Percentiles rank a stretch among this genome's conserved stretches.
Conservation (phyloP, 306 rosid genomes). For the Rosa multiflora region DNA sequence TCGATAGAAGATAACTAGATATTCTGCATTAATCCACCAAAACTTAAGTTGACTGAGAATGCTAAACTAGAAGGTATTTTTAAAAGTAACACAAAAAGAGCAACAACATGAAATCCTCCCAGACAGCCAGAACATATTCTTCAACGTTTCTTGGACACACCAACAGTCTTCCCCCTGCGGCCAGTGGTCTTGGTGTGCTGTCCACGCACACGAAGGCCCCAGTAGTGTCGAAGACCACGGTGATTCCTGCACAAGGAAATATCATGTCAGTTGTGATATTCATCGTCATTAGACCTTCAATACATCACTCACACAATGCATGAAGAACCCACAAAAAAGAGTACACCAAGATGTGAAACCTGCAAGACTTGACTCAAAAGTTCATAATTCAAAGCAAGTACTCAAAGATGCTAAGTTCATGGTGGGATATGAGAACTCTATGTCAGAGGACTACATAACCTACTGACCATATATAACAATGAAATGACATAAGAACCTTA, state of each 20-base stretch:
- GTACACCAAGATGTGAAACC: background rate
- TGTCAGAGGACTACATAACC: background rate
- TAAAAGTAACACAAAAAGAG: constrained; percentile 19
- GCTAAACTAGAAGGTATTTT: constrained; percentile 21
- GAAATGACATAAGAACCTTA: background rate
- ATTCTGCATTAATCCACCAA: constrained; percentile 25
- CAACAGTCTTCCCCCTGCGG: constrained; percentile 96
- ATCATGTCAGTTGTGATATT: background rate
- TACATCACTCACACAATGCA: background rate
- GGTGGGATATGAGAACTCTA: background rate
- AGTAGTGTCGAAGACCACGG: constrained; percentile 98
- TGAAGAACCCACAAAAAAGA: background rate
- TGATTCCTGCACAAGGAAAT: constrained; percentile 68
- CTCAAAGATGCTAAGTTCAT: too few species aligned
- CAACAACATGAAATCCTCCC: constrained; percentile 20
- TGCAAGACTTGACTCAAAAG: background rate
- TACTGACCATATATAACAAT: background rate
- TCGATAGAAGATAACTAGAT: constrained; percentile 10
- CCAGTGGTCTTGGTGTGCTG: constrained; percentile 99
- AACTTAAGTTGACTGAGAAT: constrained; percentile 21
- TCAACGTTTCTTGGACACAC: constrained; percentile 98
- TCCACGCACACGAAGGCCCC: constrained; percentile 99
- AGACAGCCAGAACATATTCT: constrained; percentile 13
- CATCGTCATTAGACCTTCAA: background rate
- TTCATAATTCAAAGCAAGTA: too few species aligned